Base-by-base conservation (phyloP, 2,329 filamentous ascomycete species). In the Chlorencoelia australis region DNA sequence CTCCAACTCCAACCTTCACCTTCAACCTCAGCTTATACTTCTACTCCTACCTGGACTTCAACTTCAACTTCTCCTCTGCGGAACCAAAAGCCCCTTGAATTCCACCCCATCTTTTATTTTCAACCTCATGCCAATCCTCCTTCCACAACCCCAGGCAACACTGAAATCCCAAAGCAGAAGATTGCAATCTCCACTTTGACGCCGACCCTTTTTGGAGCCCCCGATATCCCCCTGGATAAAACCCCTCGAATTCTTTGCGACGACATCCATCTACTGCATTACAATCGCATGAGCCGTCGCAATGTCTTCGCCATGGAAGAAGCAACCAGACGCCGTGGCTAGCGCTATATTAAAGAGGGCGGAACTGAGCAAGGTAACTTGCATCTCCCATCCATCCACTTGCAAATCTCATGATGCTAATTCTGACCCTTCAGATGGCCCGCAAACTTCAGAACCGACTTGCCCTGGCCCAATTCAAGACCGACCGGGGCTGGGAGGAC, bases 391-490 rank as follows among this genome's bases (percentile, higher is more conserved):
- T 13, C 27, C 19, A 14, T 17, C 18, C 24, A 13, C 15, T 19
- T 31, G 8, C 8, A 11, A 28, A 15, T 3, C 13, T 25, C 37
- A 34, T 39, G 35, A 39, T 42, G 33, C 43, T 51, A 46, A 52
- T 16, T 5, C 18, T 31, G 27, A n/a, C 19, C 18, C 29, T 35
- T 37, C 57, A 96, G 91, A 94, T 98, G 67, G 91, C 88, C 52
- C 74, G 89, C 58, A 83, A 82, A 55, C 70, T 98, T 37, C 87
- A 96, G 65, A 87, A 94, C 66, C 85, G 89, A 46, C 77, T 98
- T 42, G 89, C 91, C 41, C 76, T 96, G 46, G 91, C 91, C 58
- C 91, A 93, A 62, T 91, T 95, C 73, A 96, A 96, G 66, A 87
- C 91, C 49, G 87, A 93, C 63, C 82, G 94, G 65, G 88, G 88